Evolutionary conservation across 148 eudicot genomes (phyloP).

Genomic region (Nepenthes gracilis): DNA sequence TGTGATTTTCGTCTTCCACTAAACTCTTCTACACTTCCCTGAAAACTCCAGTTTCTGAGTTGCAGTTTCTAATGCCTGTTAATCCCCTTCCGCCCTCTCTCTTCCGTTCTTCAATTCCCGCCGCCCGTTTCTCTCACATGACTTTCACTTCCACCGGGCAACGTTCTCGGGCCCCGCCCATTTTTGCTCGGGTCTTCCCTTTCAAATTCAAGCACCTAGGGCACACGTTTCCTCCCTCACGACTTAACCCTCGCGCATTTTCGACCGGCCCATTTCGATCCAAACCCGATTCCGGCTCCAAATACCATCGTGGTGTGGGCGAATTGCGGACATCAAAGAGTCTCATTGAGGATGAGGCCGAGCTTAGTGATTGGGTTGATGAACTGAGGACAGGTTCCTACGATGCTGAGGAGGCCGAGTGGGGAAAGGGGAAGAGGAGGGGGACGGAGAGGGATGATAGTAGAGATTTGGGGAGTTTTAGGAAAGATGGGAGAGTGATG

Average conservation of each 20-base stretch:
- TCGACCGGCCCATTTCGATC: constrained; percentile 27
- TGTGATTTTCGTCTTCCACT: too few species aligned
- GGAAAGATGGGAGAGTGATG: constrained; percentile 8
- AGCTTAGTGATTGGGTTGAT: constrained; percentile 69
- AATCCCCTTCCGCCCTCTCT: constrained; percentile 30
- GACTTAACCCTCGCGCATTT: constrained; percentile 11
- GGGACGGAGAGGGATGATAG: constrained; percentile 12
- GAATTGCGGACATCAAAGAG: constrained; percentile 33
- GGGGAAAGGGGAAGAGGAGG: constrained; percentile 10
- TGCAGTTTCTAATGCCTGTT: constrained; percentile 23
- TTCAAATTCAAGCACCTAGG: constrained; percentile 39
- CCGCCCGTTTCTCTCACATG: constrained; percentile 29
- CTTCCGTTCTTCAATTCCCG: constrained; percentile 28
- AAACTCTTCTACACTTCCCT: too few species aligned
- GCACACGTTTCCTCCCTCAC: constrained; percentile 18
- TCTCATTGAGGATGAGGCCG: constrained; percentile 79
- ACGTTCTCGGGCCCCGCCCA: constrained; percentile 13
- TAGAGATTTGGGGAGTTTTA: constrained; percentile 5
- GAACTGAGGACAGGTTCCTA: constrained; percentile 49
- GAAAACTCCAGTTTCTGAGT: too few species aligned
- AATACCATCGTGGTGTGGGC: background rate
- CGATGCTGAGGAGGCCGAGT: constrained; percentile 22
- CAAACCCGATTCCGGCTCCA: constrained; percentile 13
- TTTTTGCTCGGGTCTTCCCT: constrained; percentile 47
- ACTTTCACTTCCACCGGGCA: constrained; percentile 18